Conservation (phyloP, 441 rosid species). For the Euphorbia corollata region DNA sequence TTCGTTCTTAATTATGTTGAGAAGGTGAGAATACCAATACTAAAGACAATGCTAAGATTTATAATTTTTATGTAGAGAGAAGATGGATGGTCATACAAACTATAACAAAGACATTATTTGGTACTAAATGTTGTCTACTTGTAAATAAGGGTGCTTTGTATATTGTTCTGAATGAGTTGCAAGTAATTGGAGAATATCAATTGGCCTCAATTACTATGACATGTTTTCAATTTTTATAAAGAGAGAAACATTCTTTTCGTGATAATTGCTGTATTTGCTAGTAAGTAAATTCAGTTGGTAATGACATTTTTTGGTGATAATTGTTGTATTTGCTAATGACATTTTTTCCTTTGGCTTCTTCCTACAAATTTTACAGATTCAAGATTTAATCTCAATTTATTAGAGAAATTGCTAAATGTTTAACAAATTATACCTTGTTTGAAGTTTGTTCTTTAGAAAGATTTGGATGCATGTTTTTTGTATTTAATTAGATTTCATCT, state of each 20-base stretch:
- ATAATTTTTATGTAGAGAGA: neutral
- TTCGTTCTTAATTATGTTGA: conserved; percentile 84
- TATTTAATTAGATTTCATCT: too few species aligned
- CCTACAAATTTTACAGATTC: neutral
- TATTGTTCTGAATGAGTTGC: neutral
- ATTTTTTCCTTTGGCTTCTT: conserved; percentile 6
- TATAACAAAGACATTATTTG: neutral
- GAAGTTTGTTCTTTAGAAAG: neutral
- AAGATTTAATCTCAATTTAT: neutral
- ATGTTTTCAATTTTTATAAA: neutral
- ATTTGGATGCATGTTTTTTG: too few species aligned
- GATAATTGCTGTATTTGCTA: neutral
- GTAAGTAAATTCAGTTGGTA: too few species aligned
- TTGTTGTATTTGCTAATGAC: too few species aligned
- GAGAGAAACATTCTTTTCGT: neutral
- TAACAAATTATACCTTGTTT: neutral
- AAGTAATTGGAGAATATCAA: conserved; percentile 6
- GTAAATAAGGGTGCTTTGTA: neutral
- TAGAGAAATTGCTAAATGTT: neutral
- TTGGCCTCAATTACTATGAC: neutral
- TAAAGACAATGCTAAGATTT: neutral
- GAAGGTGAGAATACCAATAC: conserved; percentile 52
- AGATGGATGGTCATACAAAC: neutral
- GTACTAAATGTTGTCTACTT: neutral
- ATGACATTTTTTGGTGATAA: too few species aligned